A percentile compares a stretch with the other conserved stretches of the same genome.
These are phyloP conservation scores for Lolium rigidum DNA, from an alignment of 176 grass and related monocot species.

Conservation along the genomic window DNA sequence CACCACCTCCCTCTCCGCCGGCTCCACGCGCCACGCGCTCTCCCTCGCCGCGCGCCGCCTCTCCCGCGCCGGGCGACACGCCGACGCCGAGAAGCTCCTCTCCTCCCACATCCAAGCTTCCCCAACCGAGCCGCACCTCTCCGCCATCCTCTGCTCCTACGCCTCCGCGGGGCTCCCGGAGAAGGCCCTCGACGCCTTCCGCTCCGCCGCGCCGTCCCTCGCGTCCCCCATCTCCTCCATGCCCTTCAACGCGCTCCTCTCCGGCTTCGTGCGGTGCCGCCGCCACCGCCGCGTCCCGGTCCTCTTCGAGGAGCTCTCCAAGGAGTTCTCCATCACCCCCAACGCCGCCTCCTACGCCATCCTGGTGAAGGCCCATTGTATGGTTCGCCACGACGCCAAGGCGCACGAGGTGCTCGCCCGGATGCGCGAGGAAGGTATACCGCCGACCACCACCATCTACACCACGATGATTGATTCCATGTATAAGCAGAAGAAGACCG, in stretches of 20 bases:
- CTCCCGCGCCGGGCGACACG: constrained; percentile 47
- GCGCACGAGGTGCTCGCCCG: constrained; percentile 56
- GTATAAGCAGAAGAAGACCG: constrained; percentile 53
- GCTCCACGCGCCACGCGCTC: constrained; percentile 61
- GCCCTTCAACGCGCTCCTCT: constrained; percentile 79
- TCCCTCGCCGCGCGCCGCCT: constrained; percentile 64
- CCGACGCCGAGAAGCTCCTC: constrained; percentile 59
- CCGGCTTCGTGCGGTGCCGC: constrained; percentile 60
- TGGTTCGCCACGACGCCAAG: constrained; percentile 40
- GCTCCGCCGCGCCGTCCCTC: constrained; percentile 38
- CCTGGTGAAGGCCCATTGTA: constrained; percentile 66
- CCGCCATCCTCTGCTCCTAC: constrained; percentile 68
- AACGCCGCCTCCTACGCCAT: constrained; percentile 62
- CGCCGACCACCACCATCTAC: constrained; percentile 60
- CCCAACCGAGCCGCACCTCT: constrained; percentile 60
- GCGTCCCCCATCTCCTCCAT: constrained; percentile 40
- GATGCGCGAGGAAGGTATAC: constrained; percentile 61
- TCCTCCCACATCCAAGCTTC: constrained; percentile 47
- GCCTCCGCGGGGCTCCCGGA: constrained; percentile 59
- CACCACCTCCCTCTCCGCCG: constrained; percentile 41
- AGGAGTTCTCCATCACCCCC: constrained; percentile 68
- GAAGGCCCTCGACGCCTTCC: constrained; percentile 61
- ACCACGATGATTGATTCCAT: constrained; percentile 65
- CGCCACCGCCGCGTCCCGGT: constrained; percentile 42
- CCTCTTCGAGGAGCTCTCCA: constrained; percentile 62